These are phyloP conservation scores for Moelleriella libera DNA, from an alignment of 2,329 filamentous ascomycete genomes.

Conservation along the genomic window DNA sequence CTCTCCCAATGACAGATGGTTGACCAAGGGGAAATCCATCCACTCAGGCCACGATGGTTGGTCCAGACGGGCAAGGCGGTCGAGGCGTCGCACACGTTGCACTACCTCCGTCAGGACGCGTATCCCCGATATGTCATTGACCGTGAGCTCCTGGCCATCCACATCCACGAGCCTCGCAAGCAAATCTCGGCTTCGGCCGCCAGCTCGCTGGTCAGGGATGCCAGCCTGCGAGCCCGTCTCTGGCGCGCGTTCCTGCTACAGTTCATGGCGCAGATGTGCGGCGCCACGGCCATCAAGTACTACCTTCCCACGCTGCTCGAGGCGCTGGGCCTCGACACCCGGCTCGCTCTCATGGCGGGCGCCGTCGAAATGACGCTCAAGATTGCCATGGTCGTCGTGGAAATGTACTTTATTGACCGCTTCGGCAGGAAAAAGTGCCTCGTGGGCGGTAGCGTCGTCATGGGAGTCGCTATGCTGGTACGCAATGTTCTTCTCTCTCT, in stretches of 20 bases:
- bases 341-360: conserved; percentile 34
- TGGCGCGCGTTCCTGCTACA: conserved; percentile 43
- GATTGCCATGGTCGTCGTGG: conserved; percentile 39
- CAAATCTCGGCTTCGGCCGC: conserved; percentile 10
- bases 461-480: conserved; percentile 39
- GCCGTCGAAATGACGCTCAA: conserved; percentile 44
- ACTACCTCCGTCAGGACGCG: conserved; percentile 33
- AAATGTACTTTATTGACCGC: conserved; percentile 41
- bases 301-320: conserved; percentile 40
- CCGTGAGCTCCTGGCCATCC: conserved; percentile 30
- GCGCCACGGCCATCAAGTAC: conserved; percentile 46
- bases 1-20: no score
- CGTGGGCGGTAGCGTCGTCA: conserved; percentile 32
- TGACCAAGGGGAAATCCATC: background rate
- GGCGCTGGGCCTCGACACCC: conserved; percentile 32
- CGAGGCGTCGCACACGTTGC: conserved; percentile 26
- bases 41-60: conserved; percentile 36
- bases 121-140: conserved; percentile 20
- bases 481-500: no score
- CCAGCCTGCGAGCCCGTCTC: conserved; percentile 32
- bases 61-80: conserved; percentile 32
- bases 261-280: conserved; percentile 47
- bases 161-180: conserved; percentile 25
- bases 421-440: conserved; percentile 35
- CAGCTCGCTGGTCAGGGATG: conserved; percentile 32